phyloP scores from a whole-genome alignment of 495 filamentous ascomycete species.

The Podospora pseudoanserina region DNA sequence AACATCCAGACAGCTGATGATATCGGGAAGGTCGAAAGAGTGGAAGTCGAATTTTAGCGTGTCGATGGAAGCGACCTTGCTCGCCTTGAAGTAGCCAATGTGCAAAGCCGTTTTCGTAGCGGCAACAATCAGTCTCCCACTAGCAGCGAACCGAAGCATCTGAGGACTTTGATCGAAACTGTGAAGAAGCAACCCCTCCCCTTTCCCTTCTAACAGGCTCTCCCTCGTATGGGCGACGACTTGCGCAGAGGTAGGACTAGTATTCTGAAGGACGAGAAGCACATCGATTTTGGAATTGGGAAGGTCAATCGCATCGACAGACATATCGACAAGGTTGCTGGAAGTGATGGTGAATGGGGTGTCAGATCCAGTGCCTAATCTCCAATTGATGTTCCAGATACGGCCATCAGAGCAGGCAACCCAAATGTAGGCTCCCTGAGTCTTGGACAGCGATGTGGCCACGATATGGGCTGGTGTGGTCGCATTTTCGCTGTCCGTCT shows the following conservation, averaged over 20 bases:
- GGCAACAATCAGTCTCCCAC: conserved; percentile 36
- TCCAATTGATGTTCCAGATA: conserved; percentile 76
- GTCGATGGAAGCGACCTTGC: conserved; percentile 23
- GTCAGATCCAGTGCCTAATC: conserved; percentile 48
- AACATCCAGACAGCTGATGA: conserved; percentile 57
- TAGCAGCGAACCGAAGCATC: conserved; percentile 30
- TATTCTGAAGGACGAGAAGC: conserved; percentile 40
- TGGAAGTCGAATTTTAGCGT: conserved; percentile 48
- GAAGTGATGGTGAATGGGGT: conserved; percentile 36
- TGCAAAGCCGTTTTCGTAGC: conserved; percentile 38
- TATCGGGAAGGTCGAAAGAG: conserved; percentile 50
- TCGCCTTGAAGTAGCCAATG: conserved; percentile 34
- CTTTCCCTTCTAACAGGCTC: conserved; percentile 16
- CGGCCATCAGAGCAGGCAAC: conserved; percentile 62
- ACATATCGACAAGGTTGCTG: conserved; percentile 43
- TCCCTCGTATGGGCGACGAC: conserved; percentile 42
- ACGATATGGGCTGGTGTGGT: conserved; percentile 37
- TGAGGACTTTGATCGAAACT: conserved; percentile 32
- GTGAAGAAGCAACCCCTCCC: conserved; percentile 30
- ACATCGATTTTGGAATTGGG: conserved; percentile 38
- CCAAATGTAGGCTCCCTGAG: conserved; percentile 58
- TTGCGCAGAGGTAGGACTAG: conserved; percentile 28
- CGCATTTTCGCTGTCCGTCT: conserved; percentile 22
- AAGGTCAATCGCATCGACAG: conserved; percentile 40
- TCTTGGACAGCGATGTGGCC: conserved; percentile 58